Evolutionary conservation across 305 asterid species (phyloP).

Genomic region (Fraxinus albicans): DNA sequence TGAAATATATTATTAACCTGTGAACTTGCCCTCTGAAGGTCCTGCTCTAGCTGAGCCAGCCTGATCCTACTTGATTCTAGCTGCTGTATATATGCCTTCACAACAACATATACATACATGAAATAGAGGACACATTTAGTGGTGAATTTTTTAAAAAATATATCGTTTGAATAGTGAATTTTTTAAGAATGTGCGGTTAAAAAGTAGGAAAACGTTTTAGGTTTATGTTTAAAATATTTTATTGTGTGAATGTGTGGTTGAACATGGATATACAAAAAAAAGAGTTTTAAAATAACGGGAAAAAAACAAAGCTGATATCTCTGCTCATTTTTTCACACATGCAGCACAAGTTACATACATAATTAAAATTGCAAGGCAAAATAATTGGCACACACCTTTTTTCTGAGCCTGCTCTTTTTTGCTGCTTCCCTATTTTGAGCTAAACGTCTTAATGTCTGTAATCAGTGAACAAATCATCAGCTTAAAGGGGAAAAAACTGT

Average conservation of each 20-base stretch:
- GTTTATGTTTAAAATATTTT: too few species aligned
- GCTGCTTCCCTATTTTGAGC: slow-evolving; percentile 99
- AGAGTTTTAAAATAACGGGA: too few species aligned
- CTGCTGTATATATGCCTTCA: slow-evolving; percentile 93
- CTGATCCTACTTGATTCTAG: slow-evolving; percentile 88
- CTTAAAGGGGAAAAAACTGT: slow-evolving; percentile 18
- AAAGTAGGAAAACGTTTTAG: too few species aligned
- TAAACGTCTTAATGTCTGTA: slow-evolving; percentile 91
- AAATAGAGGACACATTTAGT: not conserved
- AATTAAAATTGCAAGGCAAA: not conserved
- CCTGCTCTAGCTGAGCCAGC: slow-evolving; percentile 91
- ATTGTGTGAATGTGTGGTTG: too few species aligned
- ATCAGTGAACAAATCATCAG: slow-evolving; percentile 10
- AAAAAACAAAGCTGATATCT: too few species aligned
- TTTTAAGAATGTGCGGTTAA: too few species aligned
- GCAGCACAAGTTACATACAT: not conserved
- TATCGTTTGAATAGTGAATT: too few species aligned
- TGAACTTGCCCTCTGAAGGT: slow-evolving; percentile 82
- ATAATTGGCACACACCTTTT: slow-evolving; percentile 53
- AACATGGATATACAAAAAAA: too few species aligned
- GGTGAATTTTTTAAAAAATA: too few species aligned
- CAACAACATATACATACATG: not conserved
- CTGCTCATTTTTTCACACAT: not conserved
- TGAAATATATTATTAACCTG: slow-evolving; percentile 50
- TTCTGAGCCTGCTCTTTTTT: slow-evolving; percentile 89